Base-by-base conservation (phyloP, 495 filamentous ascomycete species). In the Pseudoneurospora amorphoporcata region DNA sequence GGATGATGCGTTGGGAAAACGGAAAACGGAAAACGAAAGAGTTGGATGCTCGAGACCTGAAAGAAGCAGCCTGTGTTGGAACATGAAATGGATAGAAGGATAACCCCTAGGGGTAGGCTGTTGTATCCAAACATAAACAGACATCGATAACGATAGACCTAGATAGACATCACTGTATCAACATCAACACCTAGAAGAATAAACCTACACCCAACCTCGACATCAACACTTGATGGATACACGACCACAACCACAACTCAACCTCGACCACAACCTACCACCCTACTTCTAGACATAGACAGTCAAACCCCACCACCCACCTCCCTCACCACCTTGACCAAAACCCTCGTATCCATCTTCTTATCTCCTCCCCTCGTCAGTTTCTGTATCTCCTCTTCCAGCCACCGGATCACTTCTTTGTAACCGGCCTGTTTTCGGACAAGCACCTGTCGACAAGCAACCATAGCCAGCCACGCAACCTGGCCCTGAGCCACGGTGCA, bases 341-440 rank as follows among this genome's bases (percentile, higher is more conserved):
- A 45, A 4, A n/a, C 58, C 40, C 45, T 16, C 9, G n/a, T 61
- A 69, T 75, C 74, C 32, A 79, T 1, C 7, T 74, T 75, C 37
- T 75, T 78, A 8, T 70, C 39, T 1, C 29, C 39, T 1, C 29
- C 45, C 2, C 19, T 41, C 1, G 68, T 72, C 41, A 83, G 58
- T 72, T 80, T 77, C 70, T 74, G 53, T 47, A 79, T 82, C 69
- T 85, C 81, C 41, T 72, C 76, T 29, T 87, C 84, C 65, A 95
- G 77, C 91, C 93, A 95, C 12, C 73, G 71, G 45, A 95, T 75
- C 7, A 90, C 84, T 14, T 81, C 78, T 5, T 75, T 73, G 77
- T 92, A 95, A 10, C 82, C 87, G 39, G 88, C 89, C 81, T 95
- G 93, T 76, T 91, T 93, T 72, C 85, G 88, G 2, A 75, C 77